Base-by-base conservation (phyloP, 768 basidiomycete species). In the Hebeloma cylindrosporum region DNA sequence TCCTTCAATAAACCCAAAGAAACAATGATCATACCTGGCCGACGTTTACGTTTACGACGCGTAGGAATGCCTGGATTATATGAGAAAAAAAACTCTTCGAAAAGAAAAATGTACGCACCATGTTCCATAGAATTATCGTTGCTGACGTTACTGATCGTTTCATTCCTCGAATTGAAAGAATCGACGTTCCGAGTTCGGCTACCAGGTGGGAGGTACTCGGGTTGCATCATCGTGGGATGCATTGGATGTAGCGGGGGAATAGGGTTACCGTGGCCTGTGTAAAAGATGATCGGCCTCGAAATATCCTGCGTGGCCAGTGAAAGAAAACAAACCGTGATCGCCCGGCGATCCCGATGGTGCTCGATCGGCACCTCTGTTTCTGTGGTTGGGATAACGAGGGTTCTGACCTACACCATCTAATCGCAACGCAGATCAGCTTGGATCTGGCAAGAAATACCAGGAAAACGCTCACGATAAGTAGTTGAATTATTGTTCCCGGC, bases 71-170 rank as follows among this genome's bases (percentile, higher is more conserved):
- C n/a, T 18, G 9, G 8, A 13, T 14, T 22, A 4, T 16, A 23
- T n/a, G 30, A 25, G 20, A 14, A 23, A 16, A 21, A 14, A 5
- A 9, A 30, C 27, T 32, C 41, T 9, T 43, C 31, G 14, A 32
- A 33, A 30, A 23, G 31, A 14, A 16, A 16, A 8, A 35, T 10
- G 10, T 8, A 8, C 29, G 14, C 31, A 51, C 53, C 47, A 34
- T 51, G 33, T 8, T 46, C 18, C 25, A 40, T 20, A 5, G 53
- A 55, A 26, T 47, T 31, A 26, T 51, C 38, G 26, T 55, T 55
- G 16, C 33, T 13, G 20, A 23, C 22, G 13, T 49, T 39, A 4
- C 5, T 4, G 18, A 17, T 7, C 4, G 25, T 16, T 3, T 26
- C 11, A 11, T 40, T 16, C 4, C 20, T 20, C n/a, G 28, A 22